Percentiles rank a stretch among this genome's conserved stretches.
phyloP scores from a whole-genome alignment of 75 land plant species.

The Sequoia sempervirens region DNA sequence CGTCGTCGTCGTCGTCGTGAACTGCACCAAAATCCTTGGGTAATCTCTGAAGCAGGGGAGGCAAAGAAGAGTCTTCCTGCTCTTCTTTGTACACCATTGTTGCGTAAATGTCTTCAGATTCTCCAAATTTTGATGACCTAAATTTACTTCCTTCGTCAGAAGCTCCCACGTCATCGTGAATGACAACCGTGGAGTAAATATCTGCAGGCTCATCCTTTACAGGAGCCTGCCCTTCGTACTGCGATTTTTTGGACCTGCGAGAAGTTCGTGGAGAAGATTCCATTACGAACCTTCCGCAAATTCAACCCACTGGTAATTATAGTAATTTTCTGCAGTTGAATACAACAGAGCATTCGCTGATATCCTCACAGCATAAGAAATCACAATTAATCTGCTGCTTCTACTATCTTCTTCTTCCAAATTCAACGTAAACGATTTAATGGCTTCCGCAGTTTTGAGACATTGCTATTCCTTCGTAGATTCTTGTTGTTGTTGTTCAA shows the following conservation, averaged over 20 bases:
- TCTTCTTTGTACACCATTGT: constrained; percentile 34
- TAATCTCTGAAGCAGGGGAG: constrained; percentile 74
- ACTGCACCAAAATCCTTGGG: constrained; percentile 69
- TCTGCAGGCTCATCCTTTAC: background rate
- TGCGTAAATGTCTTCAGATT: constrained; percentile 36
- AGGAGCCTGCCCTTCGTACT: background rate
- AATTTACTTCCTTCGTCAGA: background rate
- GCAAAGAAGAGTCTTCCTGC: constrained; percentile 33
- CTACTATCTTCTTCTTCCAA: background rate
- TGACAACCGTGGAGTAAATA: constrained; percentile 9
- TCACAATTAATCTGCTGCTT: background rate
- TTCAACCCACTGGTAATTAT: background rate
- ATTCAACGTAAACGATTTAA: background rate
- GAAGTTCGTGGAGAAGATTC: constrained; percentile 5
- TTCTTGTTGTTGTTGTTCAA: background rate
- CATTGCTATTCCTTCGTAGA: background rate
- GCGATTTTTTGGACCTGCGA: constrained; percentile 3
- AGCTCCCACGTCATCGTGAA: constrained; percentile 3
- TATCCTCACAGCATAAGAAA: background rate
- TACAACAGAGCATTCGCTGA: background rate
- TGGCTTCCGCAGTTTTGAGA: background rate
- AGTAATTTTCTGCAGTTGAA: background rate
- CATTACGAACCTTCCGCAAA: background rate
- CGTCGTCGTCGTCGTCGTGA: constrained; percentile 25
- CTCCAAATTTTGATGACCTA: background rate